A percentile compares a stretch with the other conserved stretches of the same genome.
Conservation (phyloP, 1,139 yeast genomes). For the Blastobotrys persicus region DNA sequence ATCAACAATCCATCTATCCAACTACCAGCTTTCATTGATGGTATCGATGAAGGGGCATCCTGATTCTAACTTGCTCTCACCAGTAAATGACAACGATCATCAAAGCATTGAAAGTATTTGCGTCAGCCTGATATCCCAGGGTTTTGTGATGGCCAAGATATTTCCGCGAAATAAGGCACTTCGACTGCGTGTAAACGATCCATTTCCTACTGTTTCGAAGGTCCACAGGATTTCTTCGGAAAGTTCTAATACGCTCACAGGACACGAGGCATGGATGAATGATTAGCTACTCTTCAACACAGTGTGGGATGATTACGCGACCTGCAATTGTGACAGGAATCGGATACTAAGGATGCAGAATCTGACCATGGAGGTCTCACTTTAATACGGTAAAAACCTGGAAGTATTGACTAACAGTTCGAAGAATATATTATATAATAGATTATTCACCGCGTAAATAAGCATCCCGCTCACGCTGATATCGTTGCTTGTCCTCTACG, state of each 20-base stretch:
- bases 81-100: slow-evolving; percentile 18
- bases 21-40: slow-evolving; percentile 15
- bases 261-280: slow-evolving; percentile 17
- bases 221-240: slow-evolving; percentile 20
- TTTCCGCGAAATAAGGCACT: slow-evolving; percentile 31
- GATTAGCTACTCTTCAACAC: not conserved
- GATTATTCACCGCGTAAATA: slow-evolving; percentile 38
- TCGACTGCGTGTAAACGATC: slow-evolving; percentile 27
- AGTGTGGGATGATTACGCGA: not conserved
- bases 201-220: slow-evolving; percentile 29
- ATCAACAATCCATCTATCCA: slow-evolving; percentile 1
- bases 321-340: no score
- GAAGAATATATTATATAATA: not conserved
- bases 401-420: no score
- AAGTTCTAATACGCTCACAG: slow-evolving; percentile 1
- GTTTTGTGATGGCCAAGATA: slow-evolving; percentile 39
- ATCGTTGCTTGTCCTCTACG: slow-evolving; percentile 92
- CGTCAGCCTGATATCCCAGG: slow-evolving; percentile 37
- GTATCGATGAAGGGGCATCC: slow-evolving; percentile 19
- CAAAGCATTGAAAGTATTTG: slow-evolving; percentile 37
- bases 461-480: slow-evolving; percentile 91
- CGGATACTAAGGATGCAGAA: not conserved
- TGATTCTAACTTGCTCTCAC: slow-evolving; percentile 9
- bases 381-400: no score
- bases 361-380: no score